Base-by-base conservation (phyloP, 2,329 filamentous ascomycete genomes). In the Pseudogymnoascus sp. region DNA sequence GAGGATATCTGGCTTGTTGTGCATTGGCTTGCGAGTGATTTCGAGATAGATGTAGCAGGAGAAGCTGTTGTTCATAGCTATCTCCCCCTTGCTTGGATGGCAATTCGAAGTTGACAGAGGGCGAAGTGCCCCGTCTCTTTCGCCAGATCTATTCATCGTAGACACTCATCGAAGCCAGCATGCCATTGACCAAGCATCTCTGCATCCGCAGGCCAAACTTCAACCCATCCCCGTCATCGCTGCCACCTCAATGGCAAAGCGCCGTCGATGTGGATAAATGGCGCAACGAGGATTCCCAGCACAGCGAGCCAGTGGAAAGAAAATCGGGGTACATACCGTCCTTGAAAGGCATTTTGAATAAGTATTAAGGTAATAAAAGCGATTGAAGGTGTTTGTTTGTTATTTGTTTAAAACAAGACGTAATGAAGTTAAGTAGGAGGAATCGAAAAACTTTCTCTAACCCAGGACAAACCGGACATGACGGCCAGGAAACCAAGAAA, bases 311-410 rank as follows among this genome's bases (percentile, higher is more conserved):
- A 16, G 42, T 25, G 22, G 23, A 52, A 52, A 28, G 23, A 49
- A 23, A 49, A 49, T 49, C 23, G 42, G 14, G 59, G 19, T 14
- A 75, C 75, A 33, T 75, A 77, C 75, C 75, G 61, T 71, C 67
- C 64, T 72, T 72, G 74, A 75, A 75, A 68, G 65, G 65, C 75
- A 77, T 77, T 61, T 71, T 76, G 72, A 66, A 64, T 67, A 66
- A 69, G 72, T 69, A 69, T 66, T 66, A 49, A 61, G 63, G 64
- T 67, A 8, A 36, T 59, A 35, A 59, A 59, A 59, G 55, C 35
- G 55, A 35, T 23, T 35, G 35, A 9, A 64, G 65, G 23, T 52
- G 42, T 52, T 52, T 30, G 23, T 52, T 28, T 52, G 42, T 28
- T 12, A 12, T 28, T 14, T 52, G 23, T 28, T 52, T 52, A 25